Conservation (phyloP, 2,329 filamentous ascomycete genomes). For the Botrytis squamosa region DNA sequence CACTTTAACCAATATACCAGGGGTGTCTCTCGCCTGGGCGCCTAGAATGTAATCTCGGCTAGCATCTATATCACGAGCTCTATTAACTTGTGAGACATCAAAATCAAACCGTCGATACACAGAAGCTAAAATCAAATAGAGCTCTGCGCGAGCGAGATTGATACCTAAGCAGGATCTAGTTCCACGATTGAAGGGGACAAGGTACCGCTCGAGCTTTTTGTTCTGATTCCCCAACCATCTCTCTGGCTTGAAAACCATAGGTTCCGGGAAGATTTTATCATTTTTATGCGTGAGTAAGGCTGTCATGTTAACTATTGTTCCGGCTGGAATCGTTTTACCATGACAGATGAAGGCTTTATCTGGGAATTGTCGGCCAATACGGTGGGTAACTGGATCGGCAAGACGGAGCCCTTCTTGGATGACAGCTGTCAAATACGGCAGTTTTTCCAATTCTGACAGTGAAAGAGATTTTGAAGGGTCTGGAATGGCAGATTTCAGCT, state of each 20-base stretch:
- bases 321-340: conserved; percentile 24
- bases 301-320: conserved; percentile 43
- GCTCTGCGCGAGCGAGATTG: conserved; percentile 36
- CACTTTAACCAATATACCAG: not conserved
- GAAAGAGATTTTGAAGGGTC: not conserved
- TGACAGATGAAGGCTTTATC: not conserved
- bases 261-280: conserved; percentile 36
- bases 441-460: conserved; percentile 26
- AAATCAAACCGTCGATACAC: conserved; percentile 21
- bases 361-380: conserved; percentile 4
- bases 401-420: conserved; percentile 37
- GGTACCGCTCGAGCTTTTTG: conserved; percentile 32
- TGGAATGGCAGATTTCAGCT: conserved; percentile 35
- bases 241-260: conserved; percentile 37
- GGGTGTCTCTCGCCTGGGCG: not conserved
- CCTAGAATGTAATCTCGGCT: conserved; percentile 5
- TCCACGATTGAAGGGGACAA: conserved; percentile 34
- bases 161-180: conserved; percentile 35
- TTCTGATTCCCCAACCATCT: conserved; percentile 41
- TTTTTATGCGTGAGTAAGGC: conserved; percentile 40
- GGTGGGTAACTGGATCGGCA: not conserved
- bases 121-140: conserved; percentile 34
- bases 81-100: not conserved
- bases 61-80: conserved; percentile 1
- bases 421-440: conserved; percentile 35